Evolutionary conservation across 352 stramenopile species (phyloP).

Genomic region (Aphanomyces astaci): DNA sequence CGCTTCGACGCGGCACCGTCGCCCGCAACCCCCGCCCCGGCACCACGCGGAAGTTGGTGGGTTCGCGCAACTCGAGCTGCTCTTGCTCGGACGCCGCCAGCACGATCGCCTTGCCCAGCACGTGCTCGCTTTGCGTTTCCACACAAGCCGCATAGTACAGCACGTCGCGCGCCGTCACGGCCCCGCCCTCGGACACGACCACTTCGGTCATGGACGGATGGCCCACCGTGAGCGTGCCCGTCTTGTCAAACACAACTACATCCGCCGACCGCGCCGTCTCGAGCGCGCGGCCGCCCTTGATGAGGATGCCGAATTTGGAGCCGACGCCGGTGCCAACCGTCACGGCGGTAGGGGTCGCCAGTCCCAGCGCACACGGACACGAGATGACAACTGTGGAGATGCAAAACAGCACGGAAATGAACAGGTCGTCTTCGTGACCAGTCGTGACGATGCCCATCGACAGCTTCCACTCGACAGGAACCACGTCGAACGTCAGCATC

Average conservation of each 20-base stretch:
- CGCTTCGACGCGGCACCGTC: conserved; percentile 29
- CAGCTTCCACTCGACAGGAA: conserved; percentile 31
- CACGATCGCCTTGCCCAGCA: conserved; percentile 78
- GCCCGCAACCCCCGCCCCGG: conserved; percentile 75
- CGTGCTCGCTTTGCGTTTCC: conserved; percentile 80
- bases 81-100: conserved; percentile 64
- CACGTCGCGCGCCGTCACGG: conserved; percentile 57
- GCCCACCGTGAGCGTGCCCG: conserved; percentile 32
- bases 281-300: conserved; percentile 69
- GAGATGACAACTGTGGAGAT: conserved; percentile 40
- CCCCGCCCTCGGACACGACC: conserved; percentile 44
- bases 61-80: conserved; percentile 63
- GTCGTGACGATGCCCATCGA: conserved; percentile 4
- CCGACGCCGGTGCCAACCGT: conserved; percentile 79
- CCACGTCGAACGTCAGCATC: conserved; percentile 28
- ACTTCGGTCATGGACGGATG: conserved; percentile 75
- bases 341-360: conserved; percentile 78
- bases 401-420: conserved; percentile 28
- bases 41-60: conserved; percentile 60
- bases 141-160: conserved; percentile 72
- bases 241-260: conserved; percentile 33
- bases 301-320: conserved; percentile 68
- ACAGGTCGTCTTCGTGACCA: conserved; percentile 24
- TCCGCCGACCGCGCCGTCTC: conserved; percentile 54
- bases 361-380: conserved; percentile 72